phyloP scores from a whole-genome alignment of 176 grass and related monocot species.

The Triticum timopheevii region DNA sequence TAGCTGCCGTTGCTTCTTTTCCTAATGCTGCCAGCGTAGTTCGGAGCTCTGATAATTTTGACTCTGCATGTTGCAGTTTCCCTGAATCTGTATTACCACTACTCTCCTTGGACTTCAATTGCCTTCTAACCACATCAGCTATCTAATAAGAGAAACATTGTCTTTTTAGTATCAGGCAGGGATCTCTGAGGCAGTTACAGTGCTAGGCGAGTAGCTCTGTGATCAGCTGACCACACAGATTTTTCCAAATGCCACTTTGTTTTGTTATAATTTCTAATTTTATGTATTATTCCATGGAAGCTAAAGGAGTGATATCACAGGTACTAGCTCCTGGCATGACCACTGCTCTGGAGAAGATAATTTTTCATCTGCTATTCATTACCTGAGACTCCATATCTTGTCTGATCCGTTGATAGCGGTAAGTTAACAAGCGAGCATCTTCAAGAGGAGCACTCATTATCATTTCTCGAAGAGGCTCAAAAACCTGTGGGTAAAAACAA shows the following conservation, averaged over 20 bases:
- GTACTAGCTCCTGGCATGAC: neutral
- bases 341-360: neutral
- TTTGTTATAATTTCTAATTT: neutral
- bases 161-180: slow-evolving; percentile 29
- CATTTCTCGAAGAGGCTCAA: slow-evolving; percentile 89
- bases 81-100: slow-evolving; percentile 62
- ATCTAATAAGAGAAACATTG: slow-evolving; percentile 60
- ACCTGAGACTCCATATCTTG: slow-evolving; percentile 99
- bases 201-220: neutral
- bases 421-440: slow-evolving; percentile 89
- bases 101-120: slow-evolving; percentile 88
- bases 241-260: neutral
- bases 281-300: neutral
- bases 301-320: neutral
- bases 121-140: slow-evolving; percentile 92
- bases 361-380: neutral
- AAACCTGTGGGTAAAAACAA: slow-evolving; percentile 52
- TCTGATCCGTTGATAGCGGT: slow-evolving; percentile 93
- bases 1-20: slow-evolving; percentile 92
- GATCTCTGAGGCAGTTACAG: neutral
- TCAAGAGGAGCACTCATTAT: slow-evolving; percentile 97
- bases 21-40: slow-evolving; percentile 75
- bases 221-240: neutral
- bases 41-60: slow-evolving; percentile 87
- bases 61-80: slow-evolving; percentile 96